Conservation (phyloP, 202 grass and related monocot species). For the Eragrostis tef region DNA sequence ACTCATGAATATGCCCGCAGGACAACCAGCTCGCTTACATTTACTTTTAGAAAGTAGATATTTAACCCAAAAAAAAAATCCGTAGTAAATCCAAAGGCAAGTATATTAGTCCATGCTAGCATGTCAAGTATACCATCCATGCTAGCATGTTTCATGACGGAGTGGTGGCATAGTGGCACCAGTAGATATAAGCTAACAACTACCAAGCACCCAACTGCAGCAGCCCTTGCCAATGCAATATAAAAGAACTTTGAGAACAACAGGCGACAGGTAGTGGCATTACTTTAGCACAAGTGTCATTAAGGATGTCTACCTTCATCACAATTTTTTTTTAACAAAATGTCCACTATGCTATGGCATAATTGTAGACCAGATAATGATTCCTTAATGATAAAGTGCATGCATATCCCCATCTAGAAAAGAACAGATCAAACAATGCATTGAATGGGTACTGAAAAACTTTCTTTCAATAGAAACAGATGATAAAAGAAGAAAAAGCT, state of each 20-base stretch:
- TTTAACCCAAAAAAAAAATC: conserved; percentile 15
- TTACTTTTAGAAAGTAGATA: not conserved
- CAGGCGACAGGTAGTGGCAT: not conserved
- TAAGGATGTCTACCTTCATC: conserved; percentile 15
- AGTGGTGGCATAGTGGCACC: conserved; percentile 26
- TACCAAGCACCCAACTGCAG: conserved; percentile 26
- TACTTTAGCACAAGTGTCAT: conserved; percentile 12
- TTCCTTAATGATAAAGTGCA: conserved; percentile 7
- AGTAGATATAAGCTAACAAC: conserved; percentile 5
- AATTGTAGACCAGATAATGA: not conserved
- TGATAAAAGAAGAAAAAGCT: conserved; percentile 11
- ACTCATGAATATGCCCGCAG: conserved; percentile 16
- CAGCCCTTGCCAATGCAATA: conserved; percentile 9
- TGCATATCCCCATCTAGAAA: not conserved
- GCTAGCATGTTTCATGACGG: not conserved
- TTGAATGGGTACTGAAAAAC: conserved; percentile 20
- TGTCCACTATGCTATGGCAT: not conserved
- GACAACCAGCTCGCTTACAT: not conserved
- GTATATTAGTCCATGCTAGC: not conserved
- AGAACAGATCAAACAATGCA: conserved; percentile 7
- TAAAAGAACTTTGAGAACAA: conserved; percentile 10
- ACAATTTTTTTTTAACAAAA: not conserved
- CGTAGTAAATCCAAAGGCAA: not conserved
- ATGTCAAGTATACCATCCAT: not conserved
- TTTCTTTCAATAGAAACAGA: conserved; percentile 17